phyloP scores from a whole-genome alignment of 345 rosid species.

The Aethionema arabicum region DNA sequence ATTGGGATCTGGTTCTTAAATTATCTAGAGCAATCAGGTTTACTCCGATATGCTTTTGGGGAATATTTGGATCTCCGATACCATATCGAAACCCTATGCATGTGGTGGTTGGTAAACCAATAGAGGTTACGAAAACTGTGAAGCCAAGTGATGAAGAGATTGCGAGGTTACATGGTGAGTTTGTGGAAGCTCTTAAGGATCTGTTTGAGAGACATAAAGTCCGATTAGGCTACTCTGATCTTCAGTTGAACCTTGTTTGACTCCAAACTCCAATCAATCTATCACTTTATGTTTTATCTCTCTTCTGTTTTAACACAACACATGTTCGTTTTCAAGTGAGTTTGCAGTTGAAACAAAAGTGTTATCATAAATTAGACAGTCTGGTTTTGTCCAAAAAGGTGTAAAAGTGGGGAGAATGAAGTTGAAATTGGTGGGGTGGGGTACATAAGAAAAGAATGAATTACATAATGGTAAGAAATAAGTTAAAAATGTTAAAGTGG shows the following conservation, averaged over 20 bases:
- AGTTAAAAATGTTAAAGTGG: not conserved
- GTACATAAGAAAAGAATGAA: slow-evolving; percentile 1
- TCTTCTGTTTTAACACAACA: no score
- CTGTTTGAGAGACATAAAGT: slow-evolving; percentile 75
- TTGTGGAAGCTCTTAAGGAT: slow-evolving; percentile 65
- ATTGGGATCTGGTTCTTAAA: slow-evolving; percentile 53
- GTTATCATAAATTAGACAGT: no score
- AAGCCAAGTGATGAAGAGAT: slow-evolving; percentile 77
- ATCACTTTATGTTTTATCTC: no score
- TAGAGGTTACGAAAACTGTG: slow-evolving; percentile 59
- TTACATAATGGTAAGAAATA: slow-evolving; percentile 5
- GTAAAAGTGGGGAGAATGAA: not conserved
- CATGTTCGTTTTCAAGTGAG: no score
- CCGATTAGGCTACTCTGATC: slow-evolving; percentile 57
- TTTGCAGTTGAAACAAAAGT: no score
- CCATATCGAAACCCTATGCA: slow-evolving; percentile 77
- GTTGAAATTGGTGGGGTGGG: no score
- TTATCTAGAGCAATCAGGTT: slow-evolving; percentile 80
- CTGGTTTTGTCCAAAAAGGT: not conserved
- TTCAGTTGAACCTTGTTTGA: slow-evolving; percentile 64
- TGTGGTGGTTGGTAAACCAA: slow-evolving; percentile 83
- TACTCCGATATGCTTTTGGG: slow-evolving; percentile 83
- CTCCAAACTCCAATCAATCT: no score
- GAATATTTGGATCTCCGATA: slow-evolving; percentile 69
- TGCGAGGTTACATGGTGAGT: slow-evolving; percentile 53